Percentiles rank a stretch among this genome's conserved stretches.
These are phyloP conservation scores for Phialocephala subalpina DNA, from an alignment of 2,329 filamentous ascomycete species.

Conservation along the genomic window DNA sequence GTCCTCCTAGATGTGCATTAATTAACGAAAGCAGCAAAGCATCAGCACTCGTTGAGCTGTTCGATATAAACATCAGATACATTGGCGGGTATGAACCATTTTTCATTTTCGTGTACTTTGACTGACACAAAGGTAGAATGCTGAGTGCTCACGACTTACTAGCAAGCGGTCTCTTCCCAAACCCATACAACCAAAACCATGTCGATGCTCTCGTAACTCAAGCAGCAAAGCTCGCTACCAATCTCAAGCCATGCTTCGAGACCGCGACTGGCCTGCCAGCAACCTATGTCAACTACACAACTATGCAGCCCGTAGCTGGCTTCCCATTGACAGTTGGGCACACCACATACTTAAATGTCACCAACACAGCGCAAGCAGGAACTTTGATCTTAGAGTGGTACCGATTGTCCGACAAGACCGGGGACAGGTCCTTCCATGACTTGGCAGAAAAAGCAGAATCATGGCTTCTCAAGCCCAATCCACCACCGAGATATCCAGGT, in stretches of 20 bases:
- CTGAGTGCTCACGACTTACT: slow-evolving; percentile 62
- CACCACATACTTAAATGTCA: slow-evolving; percentile 48
- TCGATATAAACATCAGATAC: slow-evolving; percentile 37
- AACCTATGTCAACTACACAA: slow-evolving; percentile 68
- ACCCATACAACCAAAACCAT: slow-evolving; percentile 41
- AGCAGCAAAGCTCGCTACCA: slow-evolving; percentile 71
- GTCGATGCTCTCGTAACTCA: slow-evolving; percentile 70
- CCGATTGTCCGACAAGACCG: slow-evolving; percentile 75
- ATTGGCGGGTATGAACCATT: slow-evolving; percentile 17
- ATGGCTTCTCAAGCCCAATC: slow-evolving; percentile 68
- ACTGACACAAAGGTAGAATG: slow-evolving; percentile 24
- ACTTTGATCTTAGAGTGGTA: slow-evolving; percentile 84
- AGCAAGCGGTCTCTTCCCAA: slow-evolving; percentile 63
- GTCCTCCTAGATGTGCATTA: not conserved
- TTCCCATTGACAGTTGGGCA: not conserved
- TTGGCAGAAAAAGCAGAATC: slow-evolving; percentile 71
- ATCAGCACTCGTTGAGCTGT: slow-evolving; percentile 29
- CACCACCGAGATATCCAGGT: slow-evolving; percentile 59
- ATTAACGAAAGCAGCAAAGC: slow-evolving; percentile 19
- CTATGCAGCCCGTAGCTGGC: slow-evolving; percentile 49
- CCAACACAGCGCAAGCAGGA: slow-evolving; percentile 76
- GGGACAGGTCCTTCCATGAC: slow-evolving; percentile 67
- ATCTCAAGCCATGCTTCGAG: slow-evolving; percentile 77
- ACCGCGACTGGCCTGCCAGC: slow-evolving; percentile 78
- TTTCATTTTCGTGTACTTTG: not conserved